These are phyloP conservation scores for Incumbomyces delicatus DNA, from an alignment of 2,329 filamentous ascomycete species.

Conservation along the genomic window DNA sequence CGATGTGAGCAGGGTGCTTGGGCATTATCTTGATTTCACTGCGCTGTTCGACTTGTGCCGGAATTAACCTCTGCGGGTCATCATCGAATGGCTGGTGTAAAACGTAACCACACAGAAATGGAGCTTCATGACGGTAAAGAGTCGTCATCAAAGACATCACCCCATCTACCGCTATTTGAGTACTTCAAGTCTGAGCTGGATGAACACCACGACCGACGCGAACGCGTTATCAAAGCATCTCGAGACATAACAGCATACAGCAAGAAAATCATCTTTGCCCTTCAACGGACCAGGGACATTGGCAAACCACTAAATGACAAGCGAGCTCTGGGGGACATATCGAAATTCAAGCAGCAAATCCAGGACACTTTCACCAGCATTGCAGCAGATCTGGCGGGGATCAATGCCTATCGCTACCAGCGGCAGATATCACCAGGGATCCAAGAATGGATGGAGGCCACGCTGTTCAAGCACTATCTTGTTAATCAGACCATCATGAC, in stretches of 20 bases:
- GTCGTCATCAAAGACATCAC: conserved; percentile 26
- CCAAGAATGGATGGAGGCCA: conserved; percentile 89
- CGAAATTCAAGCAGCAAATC: conserved; percentile 68
- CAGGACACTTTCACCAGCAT: conserved; percentile 57
- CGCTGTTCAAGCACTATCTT: conserved; percentile 83
- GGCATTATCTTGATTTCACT: too few relatives aligned
- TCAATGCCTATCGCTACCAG: conserved; percentile 76
- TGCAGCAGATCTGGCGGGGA: conserved; percentile 61
- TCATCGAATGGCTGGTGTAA: conserved; percentile 17
- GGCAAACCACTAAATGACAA: conserved; percentile 4
- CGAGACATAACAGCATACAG: conserved; percentile 86
- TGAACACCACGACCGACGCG: conserved; percentile 84
- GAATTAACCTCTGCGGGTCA: too few relatives aligned
- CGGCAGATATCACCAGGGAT: conserved; percentile 67
- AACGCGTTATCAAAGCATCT: conserved; percentile 81
- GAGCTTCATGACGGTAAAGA: neutral
- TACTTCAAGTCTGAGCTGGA: conserved; percentile 79
- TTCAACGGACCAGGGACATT: conserved; percentile 45
- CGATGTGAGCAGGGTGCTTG: too few relatives aligned
- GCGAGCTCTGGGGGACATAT: neutral
- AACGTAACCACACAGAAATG: conserved; percentile 17
- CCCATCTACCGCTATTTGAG: conserved; percentile 65
- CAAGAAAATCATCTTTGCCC: conserved; percentile 93
- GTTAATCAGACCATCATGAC: conserved; percentile 64
- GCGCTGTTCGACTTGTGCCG: too few relatives aligned